Conservation (phyloP, 768 basidiomycete genomes). For the Amyloporia xantha region DNA sequence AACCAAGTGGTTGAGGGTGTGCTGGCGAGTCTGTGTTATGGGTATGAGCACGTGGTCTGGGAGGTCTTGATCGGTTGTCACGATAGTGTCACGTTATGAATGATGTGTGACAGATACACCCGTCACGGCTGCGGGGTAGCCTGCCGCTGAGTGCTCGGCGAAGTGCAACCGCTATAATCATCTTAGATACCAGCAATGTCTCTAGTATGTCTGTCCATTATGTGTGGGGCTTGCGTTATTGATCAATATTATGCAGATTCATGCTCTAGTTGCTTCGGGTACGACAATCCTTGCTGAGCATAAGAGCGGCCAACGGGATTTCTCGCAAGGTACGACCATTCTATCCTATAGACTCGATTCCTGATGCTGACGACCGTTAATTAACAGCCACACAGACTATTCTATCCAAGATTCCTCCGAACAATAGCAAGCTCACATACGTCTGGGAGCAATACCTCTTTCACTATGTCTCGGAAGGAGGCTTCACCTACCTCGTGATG, state of each 20-base stretch:
- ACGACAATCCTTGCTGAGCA: slow-evolving; percentile 83
- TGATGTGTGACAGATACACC: too few relatives aligned
- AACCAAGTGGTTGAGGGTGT: too few relatives aligned
- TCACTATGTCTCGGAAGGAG: slow-evolving; percentile 88
- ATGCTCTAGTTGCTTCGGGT: slow-evolving; percentile 77
- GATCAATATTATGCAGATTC: slow-evolving; percentile 54
- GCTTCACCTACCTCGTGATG: slow-evolving; percentile 87
- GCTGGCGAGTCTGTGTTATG: too few relatives aligned
- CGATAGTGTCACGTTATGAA: too few relatives aligned
- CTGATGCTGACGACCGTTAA: not conserved
- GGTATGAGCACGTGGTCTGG: too few relatives aligned
- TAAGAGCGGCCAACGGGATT: slow-evolving; percentile 73
- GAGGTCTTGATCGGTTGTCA: too few relatives aligned
- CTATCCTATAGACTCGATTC: not conserved
- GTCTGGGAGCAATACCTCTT: slow-evolving; percentile 93
- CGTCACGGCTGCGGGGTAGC: too few relatives aligned
- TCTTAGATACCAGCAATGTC: slow-evolving; percentile 24
- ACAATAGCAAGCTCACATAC: slow-evolving; percentile 73
- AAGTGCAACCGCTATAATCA: too few relatives aligned
- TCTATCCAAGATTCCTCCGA: slow-evolving; percentile 91
- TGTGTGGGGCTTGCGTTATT: too few relatives aligned
- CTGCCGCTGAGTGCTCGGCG: too few relatives aligned
- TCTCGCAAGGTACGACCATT: slow-evolving; percentile 68
- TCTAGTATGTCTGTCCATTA: slow-evolving; percentile 18
- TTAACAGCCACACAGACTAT: slow-evolving; percentile 75